Evolutionary conservation across 768 basidiomycete genomes (phyloP).

Genomic region (Russula griseocarnosa): DNA sequence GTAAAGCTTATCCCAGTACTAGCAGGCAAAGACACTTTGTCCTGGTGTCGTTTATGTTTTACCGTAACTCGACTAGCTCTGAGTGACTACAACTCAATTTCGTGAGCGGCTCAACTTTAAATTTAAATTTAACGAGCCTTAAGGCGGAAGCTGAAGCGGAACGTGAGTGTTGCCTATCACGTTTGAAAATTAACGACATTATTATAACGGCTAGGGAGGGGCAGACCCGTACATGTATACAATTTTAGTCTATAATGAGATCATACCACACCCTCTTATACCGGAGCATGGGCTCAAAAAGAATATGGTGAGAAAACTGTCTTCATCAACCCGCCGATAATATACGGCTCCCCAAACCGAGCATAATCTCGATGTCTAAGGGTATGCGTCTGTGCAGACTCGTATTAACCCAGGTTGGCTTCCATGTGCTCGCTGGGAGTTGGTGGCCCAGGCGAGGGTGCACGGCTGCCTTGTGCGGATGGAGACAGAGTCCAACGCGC

Average conservation of each 20-base stretch:
- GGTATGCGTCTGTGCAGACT: background rate
- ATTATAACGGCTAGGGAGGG: background rate
- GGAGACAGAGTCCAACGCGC: slow-evolving; percentile 24
- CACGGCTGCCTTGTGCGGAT: slow-evolving; percentile 19
- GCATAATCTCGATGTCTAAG: background rate
- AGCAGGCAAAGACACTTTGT: too few species aligned
- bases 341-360: background rate
- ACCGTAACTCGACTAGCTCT: too few species aligned
- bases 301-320: background rate
- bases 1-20: too few species aligned
- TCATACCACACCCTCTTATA: background rate
- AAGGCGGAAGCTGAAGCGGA: too few species aligned
- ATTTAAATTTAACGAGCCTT: too few species aligned
- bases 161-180: too few species aligned
- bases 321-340: background rate
- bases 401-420: background rate
- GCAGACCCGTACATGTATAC: background rate
- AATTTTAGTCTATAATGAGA: background rate
- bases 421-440: background rate
- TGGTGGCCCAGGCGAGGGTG: slow-evolving; percentile 14
- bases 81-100: too few species aligned
- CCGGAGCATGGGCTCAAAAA: background rate
- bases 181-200: background rate
- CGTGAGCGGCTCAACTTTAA: too few species aligned
- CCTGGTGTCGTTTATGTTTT: too few species aligned